A percentile compares a stretch with the other conserved stretches of the same genome.
Evolutionary conservation across 2,329 filamentous ascomycete species (phyloP).

Genomic region (Cladosporium sp.): DNA sequence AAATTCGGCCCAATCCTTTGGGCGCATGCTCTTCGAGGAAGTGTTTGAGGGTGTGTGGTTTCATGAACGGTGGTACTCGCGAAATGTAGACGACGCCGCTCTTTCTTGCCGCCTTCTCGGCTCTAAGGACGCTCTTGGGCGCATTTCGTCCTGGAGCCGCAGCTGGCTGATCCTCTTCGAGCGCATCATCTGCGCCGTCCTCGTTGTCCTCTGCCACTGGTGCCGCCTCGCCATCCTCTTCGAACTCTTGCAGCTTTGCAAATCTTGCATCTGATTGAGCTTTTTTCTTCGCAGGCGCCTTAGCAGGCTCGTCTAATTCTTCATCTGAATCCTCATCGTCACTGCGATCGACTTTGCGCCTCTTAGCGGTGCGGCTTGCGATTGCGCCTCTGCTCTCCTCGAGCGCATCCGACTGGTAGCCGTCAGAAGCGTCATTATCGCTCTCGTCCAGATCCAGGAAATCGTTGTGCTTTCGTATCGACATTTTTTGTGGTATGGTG

Average conservation of each 20-base stretch:
- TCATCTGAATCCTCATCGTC: constrained; percentile 28
- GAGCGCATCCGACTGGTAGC: constrained; percentile 64
- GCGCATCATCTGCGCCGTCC: constrained; percentile 15
- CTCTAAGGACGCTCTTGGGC: constrained; percentile 64
- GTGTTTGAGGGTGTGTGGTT: constrained; percentile 70
- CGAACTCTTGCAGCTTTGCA: constrained; percentile 18
- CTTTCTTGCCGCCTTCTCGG: constrained; percentile 62
- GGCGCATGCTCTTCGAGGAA: constrained; percentile 71
- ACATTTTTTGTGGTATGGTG: constrained; percentile 48
- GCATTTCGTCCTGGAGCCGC: constrained; percentile 32
- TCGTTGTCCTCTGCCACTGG: constrained; percentile 21
- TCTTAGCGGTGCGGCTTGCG: constrained; percentile 51
- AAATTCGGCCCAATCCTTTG: constrained; percentile 64
- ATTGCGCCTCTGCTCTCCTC: constrained; percentile 61
- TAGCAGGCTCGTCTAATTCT: constrained; percentile 16
- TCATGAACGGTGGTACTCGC: constrained; percentile 84
- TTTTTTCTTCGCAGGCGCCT: constrained; percentile 13
- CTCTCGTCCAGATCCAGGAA: constrained; percentile 56
- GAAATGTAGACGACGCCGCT: constrained; percentile 82
- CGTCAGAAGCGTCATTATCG: constrained; percentile 42
- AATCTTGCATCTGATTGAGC: constrained; percentile 14
- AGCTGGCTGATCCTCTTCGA: constrained; percentile 5
- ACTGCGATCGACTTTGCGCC: constrained; percentile 55
- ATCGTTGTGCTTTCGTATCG: constrained; percentile 65
- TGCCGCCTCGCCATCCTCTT: constrained; percentile 25